phyloP scores from a whole-genome alignment of 2,329 filamentous ascomycete species.

The Pseudogymnoascus sp. region DNA sequence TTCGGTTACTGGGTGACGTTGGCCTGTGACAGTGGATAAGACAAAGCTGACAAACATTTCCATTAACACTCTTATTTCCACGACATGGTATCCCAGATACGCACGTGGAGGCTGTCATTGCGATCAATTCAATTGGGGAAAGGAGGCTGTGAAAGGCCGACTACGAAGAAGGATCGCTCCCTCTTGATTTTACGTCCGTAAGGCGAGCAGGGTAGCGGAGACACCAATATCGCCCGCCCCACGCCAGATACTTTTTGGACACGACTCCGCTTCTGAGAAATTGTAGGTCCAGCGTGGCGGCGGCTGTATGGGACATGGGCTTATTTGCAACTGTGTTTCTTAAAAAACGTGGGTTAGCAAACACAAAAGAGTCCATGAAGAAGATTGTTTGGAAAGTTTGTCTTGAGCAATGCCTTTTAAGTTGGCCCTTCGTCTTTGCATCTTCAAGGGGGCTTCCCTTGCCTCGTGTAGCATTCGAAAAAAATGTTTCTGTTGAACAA shows the following conservation, averaged over 20 bases:
- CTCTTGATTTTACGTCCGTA: neutral
- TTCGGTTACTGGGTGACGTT: neutral
- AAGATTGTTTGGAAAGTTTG: neutral
- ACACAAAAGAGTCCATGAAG: neutral
- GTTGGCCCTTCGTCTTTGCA: neutral
- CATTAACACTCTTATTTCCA: neutral
- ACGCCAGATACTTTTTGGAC: neutral
- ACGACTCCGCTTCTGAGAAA: neutral
- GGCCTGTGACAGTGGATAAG: neutral
- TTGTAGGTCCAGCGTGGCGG: neutral
- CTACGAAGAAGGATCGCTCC: neutral
- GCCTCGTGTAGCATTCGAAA: neutral
- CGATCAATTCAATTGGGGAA: neutral
- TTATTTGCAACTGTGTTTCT: neutral
- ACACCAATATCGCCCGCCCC: neutral
- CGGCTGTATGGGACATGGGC: neutral
- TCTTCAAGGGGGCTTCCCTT: neutral
- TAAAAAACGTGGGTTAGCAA: neutral
- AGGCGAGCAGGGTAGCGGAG: neutral
- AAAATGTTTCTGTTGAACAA: neutral
- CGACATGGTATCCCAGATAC: neutral
- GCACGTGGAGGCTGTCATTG: neutral
- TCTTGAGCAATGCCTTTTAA: neutral
- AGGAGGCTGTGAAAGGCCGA: neutral
- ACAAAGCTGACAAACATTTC: neutral